phyloP scores from a whole-genome alignment of 805 yeast species.

The Zygosaccharomyces siamensis region DNA sequence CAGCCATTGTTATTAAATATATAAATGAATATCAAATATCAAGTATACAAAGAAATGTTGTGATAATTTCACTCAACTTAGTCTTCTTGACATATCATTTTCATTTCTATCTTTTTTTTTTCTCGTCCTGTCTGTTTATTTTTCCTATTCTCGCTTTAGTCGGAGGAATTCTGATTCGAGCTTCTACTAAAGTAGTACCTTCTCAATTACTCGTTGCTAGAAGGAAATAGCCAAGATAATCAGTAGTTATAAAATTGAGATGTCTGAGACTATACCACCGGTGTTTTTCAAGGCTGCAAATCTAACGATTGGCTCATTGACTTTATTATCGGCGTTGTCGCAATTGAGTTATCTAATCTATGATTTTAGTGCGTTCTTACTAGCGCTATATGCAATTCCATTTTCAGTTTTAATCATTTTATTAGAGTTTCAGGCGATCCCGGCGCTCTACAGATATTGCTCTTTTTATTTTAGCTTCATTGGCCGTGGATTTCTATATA shows the following conservation, averaged over 20 bases:
- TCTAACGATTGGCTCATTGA: conserved; percentile 48
- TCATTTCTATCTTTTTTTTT: not conserved
- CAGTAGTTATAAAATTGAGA: not conserved
- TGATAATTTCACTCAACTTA: not conserved
- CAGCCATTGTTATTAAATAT: not conserved
- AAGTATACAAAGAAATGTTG: not conserved
- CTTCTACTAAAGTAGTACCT: too few species aligned
- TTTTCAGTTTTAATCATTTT: conserved; percentile 52
- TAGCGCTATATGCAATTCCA: conserved; percentile 53
- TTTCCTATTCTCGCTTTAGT: not conserved
- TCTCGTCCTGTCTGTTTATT: not conserved
- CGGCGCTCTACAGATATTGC: conserved; percentile 59
- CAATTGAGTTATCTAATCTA: conserved; percentile 20
- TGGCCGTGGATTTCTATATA: conserved; percentile 45
- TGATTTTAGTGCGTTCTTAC: conserved; percentile 41
- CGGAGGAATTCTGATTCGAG: too few species aligned
- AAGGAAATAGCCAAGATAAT: too few species aligned
- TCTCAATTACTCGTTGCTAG: too few species aligned
- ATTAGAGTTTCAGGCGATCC: conserved; percentile 42
- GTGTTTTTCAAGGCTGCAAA: conserved; percentile 41
- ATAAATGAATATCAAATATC: not conserved
- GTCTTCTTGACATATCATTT: not conserved
- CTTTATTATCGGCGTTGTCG: conserved; percentile 37
- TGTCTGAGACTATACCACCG: conserved; percentile 14
- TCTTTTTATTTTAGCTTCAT: conserved; percentile 63